Base-by-base conservation (phyloP, 2,329 filamentous ascomycete species). In the Aspergillus calidoustus region DNA sequence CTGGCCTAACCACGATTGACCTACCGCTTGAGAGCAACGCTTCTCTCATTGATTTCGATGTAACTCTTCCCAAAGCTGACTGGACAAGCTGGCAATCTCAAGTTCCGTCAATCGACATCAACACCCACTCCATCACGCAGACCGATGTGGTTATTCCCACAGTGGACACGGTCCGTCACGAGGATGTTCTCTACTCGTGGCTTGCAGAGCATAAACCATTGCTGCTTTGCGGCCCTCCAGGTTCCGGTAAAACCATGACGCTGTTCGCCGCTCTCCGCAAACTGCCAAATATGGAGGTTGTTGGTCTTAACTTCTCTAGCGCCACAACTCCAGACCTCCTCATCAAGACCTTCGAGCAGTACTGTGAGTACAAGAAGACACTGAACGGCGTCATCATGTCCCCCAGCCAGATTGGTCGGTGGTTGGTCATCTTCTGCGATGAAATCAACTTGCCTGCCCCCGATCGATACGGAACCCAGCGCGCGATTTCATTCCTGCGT, bases 201-300 rank as follows among this genome's bases (percentile, higher is more conserved):
- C 87, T 99, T 49, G 95, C 96, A 17, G 95, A 99, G 77, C 95
- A 99, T 76, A 99, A 99, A 81, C 95, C 96, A 13, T 84, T 99
- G 19, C 83, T 99, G 56, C 89, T 99, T 17, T 99, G 95, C 76
- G 96, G 95, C 77, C 96, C 95, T 74, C 95, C 95, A 61, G 95
- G 95, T 81, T 99, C 95, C 55, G 95, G 95, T 84, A 99, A 99
- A 83, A 99, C 95, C 4, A 99, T 99, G 95, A 99, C 95, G 11
- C 83, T 99, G 13, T 99, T 99, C 82, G 97, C 94, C 75, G 95
- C 95, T 38, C 87, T 99, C 57, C 90, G 95, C 66, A 99, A 99
- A 79, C 83, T 99, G 61, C 94, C 94, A 3, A 97, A 97, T 75
- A 97, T 99, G 93, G 95, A 99, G 79, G 93, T 97, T 61, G 96